Base-by-base conservation (phyloP, 2,329 filamentous ascomycete genomes). In the Verticillium tricorpus region DNA sequence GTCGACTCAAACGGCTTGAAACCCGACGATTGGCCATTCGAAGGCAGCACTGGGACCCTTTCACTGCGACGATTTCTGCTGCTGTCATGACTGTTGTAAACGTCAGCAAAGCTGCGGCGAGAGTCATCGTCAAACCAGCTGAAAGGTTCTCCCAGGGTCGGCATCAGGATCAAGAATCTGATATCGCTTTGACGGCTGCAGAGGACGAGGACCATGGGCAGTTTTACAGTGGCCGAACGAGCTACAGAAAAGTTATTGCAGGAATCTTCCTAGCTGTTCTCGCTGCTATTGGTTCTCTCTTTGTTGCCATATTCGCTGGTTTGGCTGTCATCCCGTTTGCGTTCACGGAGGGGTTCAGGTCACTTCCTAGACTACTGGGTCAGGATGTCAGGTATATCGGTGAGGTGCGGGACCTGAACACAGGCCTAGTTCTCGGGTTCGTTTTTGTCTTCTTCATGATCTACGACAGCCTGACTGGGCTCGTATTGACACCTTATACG, bases 281-380 rank as follows among this genome's bases (percentile, higher is more conserved):
- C 6, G 55, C 15, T 9, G 55, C 12, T 17, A 35, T 57, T 11
- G 55, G 55, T 2, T 57, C 55, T 17, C 17, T 35, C 14, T 14
- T 57, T 9, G 55, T 11, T 4, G 55, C 17, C 15, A 5, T 57
- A 5, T 8, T 37, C 3, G n/a, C 55, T n/a, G 31, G 55, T 14
- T 7, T 62, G 3, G 75, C 84, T 69, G 76, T 81, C 59, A 66
- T 85, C 50, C 77, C 77, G 2, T 71, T 84, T 40, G 81, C 80
- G 0, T 65, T 82, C 1, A 77, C 81, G 0, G 80, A 84, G 64
- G 82, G 82, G 5, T 80, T 84, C 60, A 81, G 83, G 62, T 81
- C 80, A 28, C 77, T 80, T 17, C 82, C 82, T 4, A 79, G 77
- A 31, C 72, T 85, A 2, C 84, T 83, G 63, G 81, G 81, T 25